phyloP scores from a whole-genome alignment of 768 basidiomycete species.

The Lanmaoa pseudosensibilis region DNA sequence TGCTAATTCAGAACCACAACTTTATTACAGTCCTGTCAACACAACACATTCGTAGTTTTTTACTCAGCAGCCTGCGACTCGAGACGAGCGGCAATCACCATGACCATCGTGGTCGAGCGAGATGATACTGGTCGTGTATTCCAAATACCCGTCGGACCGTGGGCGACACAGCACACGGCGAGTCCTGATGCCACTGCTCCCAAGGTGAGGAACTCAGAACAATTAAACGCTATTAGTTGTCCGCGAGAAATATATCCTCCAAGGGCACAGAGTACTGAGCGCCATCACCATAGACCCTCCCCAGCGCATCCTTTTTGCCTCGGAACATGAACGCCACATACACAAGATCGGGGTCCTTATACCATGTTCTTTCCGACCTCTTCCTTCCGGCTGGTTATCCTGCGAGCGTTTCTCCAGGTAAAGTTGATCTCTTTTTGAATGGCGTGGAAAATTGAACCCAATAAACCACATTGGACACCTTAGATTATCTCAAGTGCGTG shows the following conservation, averaged over 20 bases:
- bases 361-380: slow-evolving; percentile 31
- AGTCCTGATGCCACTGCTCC: not conserved
- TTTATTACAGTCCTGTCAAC: not conserved
- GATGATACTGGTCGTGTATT: slow-evolving; percentile 22
- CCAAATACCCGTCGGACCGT: slow-evolving; percentile 14
- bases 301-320: not conserved
- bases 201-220: slow-evolving; percentile 18
- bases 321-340: not conserved
- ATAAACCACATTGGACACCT: not conserved
- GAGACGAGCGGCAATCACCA: not conserved
- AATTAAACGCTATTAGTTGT: not conserved
- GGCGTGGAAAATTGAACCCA: not conserved
- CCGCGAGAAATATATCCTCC: not conserved
- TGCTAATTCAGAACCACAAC: too few relatives aligned
- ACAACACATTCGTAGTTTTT: not conserved
- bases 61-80: not conserved
- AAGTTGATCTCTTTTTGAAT: not conserved
- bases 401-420: slow-evolving; percentile 59
- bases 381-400: slow-evolving; percentile 69
- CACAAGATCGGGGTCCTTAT: slow-evolving; percentile 1
- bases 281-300: not conserved
- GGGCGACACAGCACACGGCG: not conserved
- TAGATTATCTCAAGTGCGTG: slow-evolving; percentile 57
- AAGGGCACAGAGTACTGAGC: slow-evolving; percentile 6
- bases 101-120: slow-evolving; percentile 20